phyloP scores from a whole-genome alignment of 2,329 filamentous ascomycete genomes.

The Coniochaeta sp. region DNA sequence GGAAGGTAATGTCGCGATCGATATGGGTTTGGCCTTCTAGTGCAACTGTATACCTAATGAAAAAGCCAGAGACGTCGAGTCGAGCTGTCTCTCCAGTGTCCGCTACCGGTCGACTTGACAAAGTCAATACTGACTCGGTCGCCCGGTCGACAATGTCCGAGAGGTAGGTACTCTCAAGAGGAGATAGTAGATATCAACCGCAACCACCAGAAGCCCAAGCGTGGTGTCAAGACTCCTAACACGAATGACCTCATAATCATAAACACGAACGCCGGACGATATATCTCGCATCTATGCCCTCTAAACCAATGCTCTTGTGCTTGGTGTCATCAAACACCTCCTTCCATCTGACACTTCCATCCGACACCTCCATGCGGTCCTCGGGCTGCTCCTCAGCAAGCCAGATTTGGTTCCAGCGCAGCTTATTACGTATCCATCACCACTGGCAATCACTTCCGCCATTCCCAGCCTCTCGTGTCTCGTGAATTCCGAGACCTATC shows the following conservation, averaged over 20 bases:
- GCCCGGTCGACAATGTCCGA: background rate
- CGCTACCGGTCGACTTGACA: background rate
- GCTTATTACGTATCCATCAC: background rate
- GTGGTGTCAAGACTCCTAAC: background rate
- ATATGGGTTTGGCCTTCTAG: background rate
- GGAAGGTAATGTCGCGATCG: no score
- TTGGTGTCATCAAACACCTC: background rate
- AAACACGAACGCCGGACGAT: background rate
- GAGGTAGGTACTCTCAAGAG: background rate
- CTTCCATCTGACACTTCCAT: background rate
- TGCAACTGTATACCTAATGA: background rate
- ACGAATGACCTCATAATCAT: background rate
- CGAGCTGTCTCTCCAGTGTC: background rate
- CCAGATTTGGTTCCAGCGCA: background rate
- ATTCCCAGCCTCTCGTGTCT: background rate
- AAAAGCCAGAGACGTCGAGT: no score
- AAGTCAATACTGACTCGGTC: background rate
- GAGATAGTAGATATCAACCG: background rate
- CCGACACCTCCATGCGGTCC: background rate
- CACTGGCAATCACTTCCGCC: background rate
- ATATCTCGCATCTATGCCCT: constrained; percentile 1
- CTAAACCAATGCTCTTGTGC: background rate
- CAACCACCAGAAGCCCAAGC: background rate
- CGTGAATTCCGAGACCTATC: background rate
- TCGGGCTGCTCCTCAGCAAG: background rate